Evolutionary conservation across 257 asterid species (phyloP).

Genomic region (Solanum pinnatisectum): DNA sequence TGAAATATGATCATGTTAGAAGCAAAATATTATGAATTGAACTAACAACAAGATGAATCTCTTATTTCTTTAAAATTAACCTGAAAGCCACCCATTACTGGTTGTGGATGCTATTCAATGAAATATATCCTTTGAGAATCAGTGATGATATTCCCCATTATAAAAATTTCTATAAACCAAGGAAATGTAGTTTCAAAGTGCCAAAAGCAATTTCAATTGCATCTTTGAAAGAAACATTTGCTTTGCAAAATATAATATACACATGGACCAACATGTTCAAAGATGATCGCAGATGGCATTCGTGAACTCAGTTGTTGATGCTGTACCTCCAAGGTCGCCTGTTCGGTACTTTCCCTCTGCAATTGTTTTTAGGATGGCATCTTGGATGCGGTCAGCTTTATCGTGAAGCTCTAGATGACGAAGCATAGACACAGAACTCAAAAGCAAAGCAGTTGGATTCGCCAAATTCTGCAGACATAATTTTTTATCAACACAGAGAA

Average conservation of each 20-base stretch:
- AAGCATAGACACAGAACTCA: slow-evolving; percentile 75
- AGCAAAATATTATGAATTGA: neutral
- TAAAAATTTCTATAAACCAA: neutral
- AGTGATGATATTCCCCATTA: neutral
- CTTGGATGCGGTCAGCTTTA: slow-evolving; percentile 73
- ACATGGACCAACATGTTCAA: slow-evolving; percentile 23
- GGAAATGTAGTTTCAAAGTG: neutral
- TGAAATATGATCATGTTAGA: neutral
- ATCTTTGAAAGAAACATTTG: neutral
- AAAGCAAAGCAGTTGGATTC: slow-evolving; percentile 91
- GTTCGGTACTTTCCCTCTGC: slow-evolving; percentile 91
- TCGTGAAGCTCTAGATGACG: slow-evolving; percentile 72
- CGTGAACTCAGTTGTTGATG: slow-evolving; percentile 74
- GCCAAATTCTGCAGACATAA: slow-evolving; percentile 64
- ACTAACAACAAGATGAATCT: neutral
- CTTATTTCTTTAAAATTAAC: neutral
- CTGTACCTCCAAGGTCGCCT: slow-evolving; percentile 86
- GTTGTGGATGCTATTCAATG: neutral
- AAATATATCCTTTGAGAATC: neutral
- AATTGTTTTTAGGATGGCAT: slow-evolving; percentile 68
- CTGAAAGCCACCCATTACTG: neutral
- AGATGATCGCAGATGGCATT: slow-evolving; percentile 75
- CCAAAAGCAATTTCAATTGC: neutral
- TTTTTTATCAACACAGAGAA: neutral
- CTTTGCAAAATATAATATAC: slow-evolving; percentile 14